Conservation (phyloP, 108 stramenopile genomes). For the Stephanodiscus minutulus region DNA sequence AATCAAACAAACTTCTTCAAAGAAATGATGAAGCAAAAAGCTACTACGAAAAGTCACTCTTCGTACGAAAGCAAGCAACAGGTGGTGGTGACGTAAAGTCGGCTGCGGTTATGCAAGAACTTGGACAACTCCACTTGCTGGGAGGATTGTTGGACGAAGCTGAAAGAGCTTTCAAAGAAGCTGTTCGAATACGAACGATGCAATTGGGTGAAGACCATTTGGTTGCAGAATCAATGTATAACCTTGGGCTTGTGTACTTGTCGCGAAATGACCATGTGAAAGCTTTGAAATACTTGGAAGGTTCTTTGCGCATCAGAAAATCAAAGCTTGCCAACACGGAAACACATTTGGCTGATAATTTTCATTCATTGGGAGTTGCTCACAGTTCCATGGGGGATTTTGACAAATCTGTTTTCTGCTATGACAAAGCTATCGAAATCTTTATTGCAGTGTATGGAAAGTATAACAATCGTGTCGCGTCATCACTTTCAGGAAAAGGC, state of each 20-base stretch:
- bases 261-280: slow-evolving; percentile 28
- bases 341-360: slow-evolving; percentile 28
- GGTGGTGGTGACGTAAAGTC: slow-evolving; percentile 41
- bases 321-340: slow-evolving; percentile 14
- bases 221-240: slow-evolving; percentile 49
- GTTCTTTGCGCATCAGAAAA: slow-evolving; percentile 43
- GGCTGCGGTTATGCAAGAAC: slow-evolving; percentile 45
- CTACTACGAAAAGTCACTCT: slow-evolving; percentile 51
- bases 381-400: slow-evolving; percentile 32
- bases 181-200: slow-evolving; percentile 37
- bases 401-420: slow-evolving; percentile 50
- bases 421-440: slow-evolving; percentile 39
- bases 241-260: slow-evolving; percentile 38
- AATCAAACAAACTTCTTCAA: slow-evolving; percentile 33
- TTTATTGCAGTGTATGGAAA: slow-evolving; percentile 28
- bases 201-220: slow-evolving; percentile 45
- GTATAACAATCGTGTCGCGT: slow-evolving; percentile 27
- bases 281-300: slow-evolving; percentile 53
- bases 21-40: slow-evolving; percentile 41
- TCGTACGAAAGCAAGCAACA: slow-evolving; percentile 36
- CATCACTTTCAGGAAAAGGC: slow-evolving; percentile 39
- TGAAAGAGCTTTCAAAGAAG: slow-evolving; percentile 54
- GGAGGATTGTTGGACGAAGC: slow-evolving; percentile 34
- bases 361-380: slow-evolving; percentile 42
- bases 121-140: slow-evolving; percentile 33